Base-by-base conservation (phyloP, 768 basidiomycete species). In the Paxillus ammoniavirescens region DNA sequence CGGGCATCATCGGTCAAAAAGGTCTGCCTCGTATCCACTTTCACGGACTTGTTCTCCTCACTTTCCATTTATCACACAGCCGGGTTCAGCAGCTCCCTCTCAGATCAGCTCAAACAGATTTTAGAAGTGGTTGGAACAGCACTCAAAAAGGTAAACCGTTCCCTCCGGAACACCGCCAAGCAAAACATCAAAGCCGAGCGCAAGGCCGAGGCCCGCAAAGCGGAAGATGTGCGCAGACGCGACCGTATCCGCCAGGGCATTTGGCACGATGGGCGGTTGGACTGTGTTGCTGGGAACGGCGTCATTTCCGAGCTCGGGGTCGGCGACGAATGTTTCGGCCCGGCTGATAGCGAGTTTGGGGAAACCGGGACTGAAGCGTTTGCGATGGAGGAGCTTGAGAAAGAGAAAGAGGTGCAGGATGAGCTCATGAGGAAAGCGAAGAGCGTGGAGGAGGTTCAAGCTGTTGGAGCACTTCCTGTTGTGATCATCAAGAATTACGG, bases 1-100 rank as follows among this genome's bases (percentile, higher is more conserved):
- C 94, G 41, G 95, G 95, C 2, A 64, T 98, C n/a, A 97, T 97
- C 60, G 97, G 97, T 3, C 93, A 97, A 65, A 98, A 98, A 74
- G 82, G 91, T 88, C 50, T 6, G 70, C 40, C 46, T 52, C 23
- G 7, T 49, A 5, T 8, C 23, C 14, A 10, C 42, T 14, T 33
- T 46, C 5, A 40, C 42, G n/a, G 18, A 7, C 14, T 5, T 23
- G 15, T 2, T 1, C 33, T 21, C 33, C 37, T 44, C 17, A 54
- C 47, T 56, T 10, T 60, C 33, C n/a, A 2, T 50, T 12, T 33
- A 21, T 13, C 50, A 26, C 36, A 8, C 55, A 93, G 95, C 91
- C 21, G 94, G 97, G 15, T 74, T 98, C 58, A 87, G 84, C 46
- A 86, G 80, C 37, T 86, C 93, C 3, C 74, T 94, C 13, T 74